Evolutionary conservation across 257 asterid species (phyloP), one percentile per base, ranked within the genome.

Genomic region (Solanum pennellii): DNA sequence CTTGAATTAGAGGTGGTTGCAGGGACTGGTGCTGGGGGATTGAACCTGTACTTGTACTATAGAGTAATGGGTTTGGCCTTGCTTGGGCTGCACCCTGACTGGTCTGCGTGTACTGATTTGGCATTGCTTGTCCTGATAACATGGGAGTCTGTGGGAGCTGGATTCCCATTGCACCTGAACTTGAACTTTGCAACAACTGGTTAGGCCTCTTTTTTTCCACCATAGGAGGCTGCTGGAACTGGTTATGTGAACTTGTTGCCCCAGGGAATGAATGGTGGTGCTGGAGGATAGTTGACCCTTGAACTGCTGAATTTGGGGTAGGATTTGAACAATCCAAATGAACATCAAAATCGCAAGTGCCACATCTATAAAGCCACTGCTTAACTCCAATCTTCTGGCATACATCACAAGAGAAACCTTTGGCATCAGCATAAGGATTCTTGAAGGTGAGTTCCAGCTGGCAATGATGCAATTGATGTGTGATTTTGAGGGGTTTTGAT

Each of bases 281-380:
- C 73, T 83, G 92, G 44, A 85, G 88, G 27, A 12, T 12, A 41
- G 29, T 88, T 39, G 77, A 44, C 62, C n/a, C 72, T 16, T 45
- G 85, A 44, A 12, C 37, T 18, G 86, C n/a, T 25, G 75, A 7
- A 16, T 12, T 37, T 0, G 33, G 91, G 2, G 31, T 23, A 20
- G 15, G 83, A 0, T 89, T 47, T 41, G 87, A n/a, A 47, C 98
- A 94, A 23, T 91, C 90, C 92, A 93, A 56, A 88, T 94, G 98
- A 79, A 86, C 93, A 77, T 94, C 98, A 79, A 91, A 94, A 6
- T 91, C 94, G 14, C 96, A 93, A 0, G 86, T n/a, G 12, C 49
- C 49, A 87, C 98, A 94, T 68, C 96, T 91, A 87, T 94, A 94
- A 6, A 93, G 89, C 98, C 98, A 94, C 89, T 93, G 95, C 42